Evolutionary conservation across 768 basidiomycete species (phyloP), one percentile per base, ranked within the genome.

Genomic region (Plicaturopsis crispa): DNA sequence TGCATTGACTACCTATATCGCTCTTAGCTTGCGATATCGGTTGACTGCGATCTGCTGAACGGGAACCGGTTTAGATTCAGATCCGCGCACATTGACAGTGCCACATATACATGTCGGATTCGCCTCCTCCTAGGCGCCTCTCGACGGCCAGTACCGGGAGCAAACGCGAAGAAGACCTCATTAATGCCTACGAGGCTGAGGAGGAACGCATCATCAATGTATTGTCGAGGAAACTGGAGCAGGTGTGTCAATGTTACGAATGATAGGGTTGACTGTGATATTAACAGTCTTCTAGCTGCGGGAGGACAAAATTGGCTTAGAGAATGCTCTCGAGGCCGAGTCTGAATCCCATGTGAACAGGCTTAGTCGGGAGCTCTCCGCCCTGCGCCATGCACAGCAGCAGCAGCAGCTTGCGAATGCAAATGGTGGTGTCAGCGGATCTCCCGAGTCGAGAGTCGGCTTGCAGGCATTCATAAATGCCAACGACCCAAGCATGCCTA

Each of bases 161-260:
- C 39, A 72, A 72, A 46, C 59, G 67, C 26, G 75, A 80, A 49
- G 86, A 89, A 53, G 80, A 76, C 37, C 67, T 90, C 53, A 89
- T 89, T 53, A 88, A 90, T 58, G 82, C 83, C 16, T 90, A 88
- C 56, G 87, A 90, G 50, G 88, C 87, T 8, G 87, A 91, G 59
- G 86, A 91, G 60, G 88, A 91, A 55, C 77, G 86, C 32, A 88
- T 91, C 39, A 83, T 87, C 47, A 89, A 88, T 43, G 67, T 84
- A 5, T 63, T 91, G 39, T 88, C 83, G 19, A 69, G 86, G 48
- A 91, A 90, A 56, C 67, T 91, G 36, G 85, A 90, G 62, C 73
- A 84, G 79, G 88, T 84, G 42, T 38, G 68, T 55, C 14, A 28
- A 14, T 16, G 17, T 36, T 33, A n/a, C 31, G 32, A 33, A 16